phyloP scores from a whole-genome alignment of 805 yeast species.

The Candida endomychidarum region DNA sequence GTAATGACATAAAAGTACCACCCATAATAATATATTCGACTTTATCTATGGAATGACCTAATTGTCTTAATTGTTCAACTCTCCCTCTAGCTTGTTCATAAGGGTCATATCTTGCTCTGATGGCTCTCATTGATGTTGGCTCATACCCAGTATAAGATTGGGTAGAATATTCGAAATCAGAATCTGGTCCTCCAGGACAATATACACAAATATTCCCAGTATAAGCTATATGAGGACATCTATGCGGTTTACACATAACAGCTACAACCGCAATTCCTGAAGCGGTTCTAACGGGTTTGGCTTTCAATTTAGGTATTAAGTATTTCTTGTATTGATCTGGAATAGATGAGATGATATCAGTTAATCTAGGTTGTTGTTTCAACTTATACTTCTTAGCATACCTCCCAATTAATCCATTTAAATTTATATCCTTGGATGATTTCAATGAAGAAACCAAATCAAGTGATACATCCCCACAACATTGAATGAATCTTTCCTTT shows the following conservation, averaged over 20 bases:
- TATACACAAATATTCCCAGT: slow-evolving; percentile 98
- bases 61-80: slow-evolving; percentile 89
- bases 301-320: slow-evolving; percentile 87
- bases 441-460: slow-evolving; percentile 80
- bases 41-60: slow-evolving; percentile 95
- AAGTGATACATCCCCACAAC: slow-evolving; percentile 88
- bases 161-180: slow-evolving; percentile 96
- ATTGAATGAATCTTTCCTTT: slow-evolving; percentile 86
- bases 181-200: slow-evolving; percentile 99
- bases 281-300: slow-evolving; percentile 98
- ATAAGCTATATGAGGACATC: slow-evolving; percentile 98
- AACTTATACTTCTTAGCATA: slow-evolving; percentile 88
- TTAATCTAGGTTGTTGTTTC: slow-evolving; percentile 88
- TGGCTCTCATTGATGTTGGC: slow-evolving; percentile 99
- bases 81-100: slow-evolving; percentile 98
- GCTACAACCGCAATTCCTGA: slow-evolving; percentile 99
- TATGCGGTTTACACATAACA: slow-evolving; percentile 98
- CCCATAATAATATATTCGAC: slow-evolving; percentile 99
- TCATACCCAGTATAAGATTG: slow-evolving; percentile 98
- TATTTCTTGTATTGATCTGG: slow-evolving; percentile 95
- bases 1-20: slow-evolving; percentile 96
- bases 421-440: slow-evolving; percentile 73
- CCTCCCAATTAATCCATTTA: slow-evolving; percentile 85
- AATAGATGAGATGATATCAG: slow-evolving; percentile 91
- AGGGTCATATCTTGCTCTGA: slow-evolving; percentile 96